phyloP scores from a whole-genome alignment of 352 stramenopile genomes.

The Pythium periplocum region DNA sequence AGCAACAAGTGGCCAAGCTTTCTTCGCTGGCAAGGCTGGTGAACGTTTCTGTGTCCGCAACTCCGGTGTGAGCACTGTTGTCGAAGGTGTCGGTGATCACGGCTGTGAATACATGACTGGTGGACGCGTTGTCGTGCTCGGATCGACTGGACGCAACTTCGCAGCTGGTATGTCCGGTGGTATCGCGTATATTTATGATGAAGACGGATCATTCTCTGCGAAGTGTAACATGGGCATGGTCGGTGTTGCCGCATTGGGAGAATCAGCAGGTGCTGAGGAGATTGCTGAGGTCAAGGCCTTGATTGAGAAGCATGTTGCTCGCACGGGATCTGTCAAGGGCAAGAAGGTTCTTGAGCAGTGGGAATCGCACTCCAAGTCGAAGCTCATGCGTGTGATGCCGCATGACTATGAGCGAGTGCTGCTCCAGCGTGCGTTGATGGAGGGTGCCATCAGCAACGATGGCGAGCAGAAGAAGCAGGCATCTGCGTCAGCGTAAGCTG shows the following conservation, averaged over 20 bases:
- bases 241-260: conserved; percentile 48
- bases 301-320: conserved; percentile 84
- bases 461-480: no score
- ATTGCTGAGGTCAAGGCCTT: conserved; percentile 84
- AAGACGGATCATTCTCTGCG: conserved; percentile 86
- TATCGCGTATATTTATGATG: conserved; percentile 96
- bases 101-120: conserved; percentile 99
- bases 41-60: conserved; percentile 97
- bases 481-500: no score
- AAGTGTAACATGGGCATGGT: conserved; percentile 98
- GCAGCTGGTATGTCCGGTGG: conserved; percentile 95
- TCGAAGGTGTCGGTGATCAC: conserved; percentile 95
- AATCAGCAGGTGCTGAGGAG: conserved; percentile 63
- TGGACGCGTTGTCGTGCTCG: conserved; percentile 90
- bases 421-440: conserved; percentile 31
- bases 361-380: conserved; percentile 45
- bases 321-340: conserved; percentile 85
- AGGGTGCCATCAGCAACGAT: conserved; percentile 4
- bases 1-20: conserved; percentile 91
- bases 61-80: conserved; percentile 92
- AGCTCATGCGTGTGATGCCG: conserved; percentile 64
- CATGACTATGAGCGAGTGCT: conserved; percentile 64
- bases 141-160: conserved; percentile 94
- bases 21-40: conserved; percentile 93
- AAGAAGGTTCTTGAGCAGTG: conserved; percentile 89